Conservation (phyloP, 306 rosid species). For the Prunus mira region DNA sequence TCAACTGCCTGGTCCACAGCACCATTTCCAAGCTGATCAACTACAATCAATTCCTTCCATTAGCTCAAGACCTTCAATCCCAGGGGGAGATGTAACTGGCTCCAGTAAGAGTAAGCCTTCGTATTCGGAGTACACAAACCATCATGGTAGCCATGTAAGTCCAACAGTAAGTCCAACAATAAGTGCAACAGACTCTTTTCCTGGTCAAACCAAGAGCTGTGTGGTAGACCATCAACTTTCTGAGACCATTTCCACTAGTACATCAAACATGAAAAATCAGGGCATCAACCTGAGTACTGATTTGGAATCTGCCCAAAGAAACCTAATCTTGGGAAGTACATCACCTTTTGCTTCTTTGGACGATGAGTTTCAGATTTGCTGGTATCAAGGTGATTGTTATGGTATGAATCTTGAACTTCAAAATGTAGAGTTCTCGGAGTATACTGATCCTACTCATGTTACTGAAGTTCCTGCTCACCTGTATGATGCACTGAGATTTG, state of each 20-base stretch:
- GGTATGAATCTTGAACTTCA: slow-evolving; percentile 51
- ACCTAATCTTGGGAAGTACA: slow-evolving; percentile 45
- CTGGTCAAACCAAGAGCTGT: slow-evolving; percentile 44
- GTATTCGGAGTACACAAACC: slow-evolving; percentile 43
- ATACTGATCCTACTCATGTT: slow-evolving; percentile 48
- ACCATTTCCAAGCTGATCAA: slow-evolving; percentile 41
- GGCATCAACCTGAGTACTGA: slow-evolving; percentile 44
- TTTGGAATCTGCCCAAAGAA: slow-evolving; percentile 45
- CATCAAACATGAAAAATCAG: slow-evolving; percentile 49
- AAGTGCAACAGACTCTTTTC: slow-evolving; percentile 41
- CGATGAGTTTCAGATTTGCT: slow-evolving; percentile 53
- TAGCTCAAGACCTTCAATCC: slow-evolving; percentile 39
- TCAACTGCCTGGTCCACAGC: slow-evolving; percentile 41
- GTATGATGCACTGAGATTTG: slow-evolving; percentile 51
- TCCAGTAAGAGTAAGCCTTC: slow-evolving; percentile 44
- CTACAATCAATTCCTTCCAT: slow-evolving; percentile 49
- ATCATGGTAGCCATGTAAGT: slow-evolving; percentile 32
- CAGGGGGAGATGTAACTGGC: slow-evolving; percentile 36
- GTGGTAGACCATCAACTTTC: slow-evolving; percentile 40
- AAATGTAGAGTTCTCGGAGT: slow-evolving; percentile 52
- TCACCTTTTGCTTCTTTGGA: slow-evolving; percentile 47
- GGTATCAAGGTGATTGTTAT: slow-evolving; percentile 48
- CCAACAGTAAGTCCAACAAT: slow-evolving; percentile 37
- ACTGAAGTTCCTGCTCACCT: slow-evolving; percentile 55
- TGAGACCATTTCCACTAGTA: slow-evolving; percentile 41